Percentiles rank a stretch among this genome's conserved stretches.
phyloP scores from a whole-genome alignment of 1,284 basidiomycete genomes.

The Bondarzewia mesenterica region DNA sequence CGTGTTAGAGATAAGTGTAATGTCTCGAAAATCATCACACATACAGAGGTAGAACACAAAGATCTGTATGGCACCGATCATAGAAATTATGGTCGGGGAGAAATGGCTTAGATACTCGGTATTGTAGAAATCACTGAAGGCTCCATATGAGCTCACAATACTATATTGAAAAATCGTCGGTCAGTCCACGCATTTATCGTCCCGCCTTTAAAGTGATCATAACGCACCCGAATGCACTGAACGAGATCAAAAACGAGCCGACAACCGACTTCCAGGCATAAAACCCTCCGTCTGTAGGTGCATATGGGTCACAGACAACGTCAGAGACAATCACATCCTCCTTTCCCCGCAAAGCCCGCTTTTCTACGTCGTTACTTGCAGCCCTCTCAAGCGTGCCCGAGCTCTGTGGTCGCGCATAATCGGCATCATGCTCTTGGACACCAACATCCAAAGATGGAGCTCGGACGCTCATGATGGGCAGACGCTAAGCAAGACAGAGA shows the following conservation, averaged over 20 bases:
- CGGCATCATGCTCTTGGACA: too few relatives aligned
- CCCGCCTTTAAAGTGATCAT: too few relatives aligned
- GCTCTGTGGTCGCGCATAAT: neutral
- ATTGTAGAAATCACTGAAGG: slow-evolving; percentile 20
- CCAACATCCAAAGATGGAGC: slow-evolving; percentile 32
- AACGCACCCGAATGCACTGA: slow-evolving; percentile 20
- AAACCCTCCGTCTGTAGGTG: slow-evolving; percentile 14
- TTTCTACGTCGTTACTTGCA: neutral
- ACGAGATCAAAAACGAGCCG: slow-evolving; percentile 15
- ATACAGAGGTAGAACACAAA: slow-evolving; percentile 20
- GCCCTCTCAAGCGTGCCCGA: neutral
- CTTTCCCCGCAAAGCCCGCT: neutral
- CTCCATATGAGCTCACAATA: slow-evolving; percentile 19
- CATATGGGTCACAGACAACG: neutral
- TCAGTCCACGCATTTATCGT: neutral
- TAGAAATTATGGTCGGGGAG: slow-evolving; percentile 19
- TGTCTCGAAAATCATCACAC: slow-evolving; percentile 1
- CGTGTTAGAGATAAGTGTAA: neutral
- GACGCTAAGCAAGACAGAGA: neutral
- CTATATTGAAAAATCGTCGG: slow-evolving; percentile 8
- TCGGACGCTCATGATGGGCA: slow-evolving; percentile 4
- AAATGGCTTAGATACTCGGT: slow-evolving; percentile 19
- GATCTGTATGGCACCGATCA: slow-evolving; percentile 22
- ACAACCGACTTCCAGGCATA: slow-evolving; percentile 19
- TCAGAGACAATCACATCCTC: neutral